These are phyloP conservation scores for Volvox reticuliferus DNA, from an alignment of 139 green algal genomes.

Conservation along the genomic window DNA sequence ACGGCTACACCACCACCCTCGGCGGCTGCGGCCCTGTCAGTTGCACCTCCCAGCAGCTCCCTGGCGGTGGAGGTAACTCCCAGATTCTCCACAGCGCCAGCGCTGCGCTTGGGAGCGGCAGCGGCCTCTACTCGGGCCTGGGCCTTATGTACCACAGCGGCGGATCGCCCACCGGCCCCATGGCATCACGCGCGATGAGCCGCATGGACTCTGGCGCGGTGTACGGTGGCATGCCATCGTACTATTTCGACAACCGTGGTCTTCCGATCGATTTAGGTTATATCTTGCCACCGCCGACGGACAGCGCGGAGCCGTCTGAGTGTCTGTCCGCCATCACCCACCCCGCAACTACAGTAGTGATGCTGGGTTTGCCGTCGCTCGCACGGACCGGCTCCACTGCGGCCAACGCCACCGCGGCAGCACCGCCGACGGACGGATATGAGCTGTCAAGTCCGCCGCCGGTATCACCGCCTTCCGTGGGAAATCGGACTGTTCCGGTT, in stretches of 20 bases:
- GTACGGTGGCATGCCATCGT: slow-evolving; percentile 22
- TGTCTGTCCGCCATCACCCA: not conserved
- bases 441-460: not conserved
- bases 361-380: not conserved
- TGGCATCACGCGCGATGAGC: not conserved
- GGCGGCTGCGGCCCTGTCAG: not conserved
- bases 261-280: slow-evolving; percentile 24
- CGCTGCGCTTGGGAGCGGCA: not conserved
- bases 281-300: slow-evolving; percentile 26
- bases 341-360: not conserved
- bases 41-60: not conserved
- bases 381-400: not conserved
- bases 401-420: not conserved
- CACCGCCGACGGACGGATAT: not conserved
- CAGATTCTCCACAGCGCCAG: not conserved
- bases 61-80: not conserved
- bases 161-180: not conserved
- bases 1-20: not conserved
- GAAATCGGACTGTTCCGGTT: not conserved
- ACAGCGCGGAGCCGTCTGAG: slow-evolving; percentile 22
- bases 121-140: not conserved
- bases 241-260: slow-evolving; percentile 28
- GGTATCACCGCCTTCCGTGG: not conserved
- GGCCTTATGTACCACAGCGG: not conserved
- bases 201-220: not conserved